phyloP scores from a whole-genome alignment of 148 eudicot genomes.

The Polygonum maritimum region DNA sequence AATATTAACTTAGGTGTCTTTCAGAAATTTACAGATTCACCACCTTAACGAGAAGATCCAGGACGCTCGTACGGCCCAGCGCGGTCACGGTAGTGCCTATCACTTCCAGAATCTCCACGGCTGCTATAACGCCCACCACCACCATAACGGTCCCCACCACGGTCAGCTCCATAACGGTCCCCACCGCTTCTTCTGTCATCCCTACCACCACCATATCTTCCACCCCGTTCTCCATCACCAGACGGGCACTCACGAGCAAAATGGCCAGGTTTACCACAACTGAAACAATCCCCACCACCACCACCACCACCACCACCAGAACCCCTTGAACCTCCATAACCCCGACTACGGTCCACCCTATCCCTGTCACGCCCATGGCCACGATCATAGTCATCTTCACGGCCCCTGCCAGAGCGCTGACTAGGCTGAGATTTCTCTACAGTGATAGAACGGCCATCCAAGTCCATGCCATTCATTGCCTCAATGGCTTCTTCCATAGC shows the following conservation, averaged over 20 bases:
- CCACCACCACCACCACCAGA: constrained; percentile 64
- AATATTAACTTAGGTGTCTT: background rate
- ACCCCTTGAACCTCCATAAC: constrained; percentile 63
- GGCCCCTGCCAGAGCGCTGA: constrained; percentile 54
- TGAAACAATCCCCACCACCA: constrained; percentile 56
- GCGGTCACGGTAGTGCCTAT: constrained; percentile 77
- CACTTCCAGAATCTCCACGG: constrained; percentile 51
- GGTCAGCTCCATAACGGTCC: constrained; percentile 62
- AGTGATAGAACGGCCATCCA: constrained; percentile 86
- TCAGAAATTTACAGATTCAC: constrained; percentile 11
- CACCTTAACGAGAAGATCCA: constrained; percentile 31
- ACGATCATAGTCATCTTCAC: constrained; percentile 53
- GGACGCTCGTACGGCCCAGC: constrained; percentile 85
- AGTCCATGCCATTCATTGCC: constrained; percentile 75
- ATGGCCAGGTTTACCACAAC: constrained; percentile 44
- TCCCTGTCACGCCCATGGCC: constrained; percentile 48
- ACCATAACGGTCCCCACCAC: constrained; percentile 67
- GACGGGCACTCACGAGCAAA: constrained; percentile 69
- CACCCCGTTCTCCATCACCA: constrained; percentile 77
- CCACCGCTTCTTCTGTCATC: constrained; percentile 54
- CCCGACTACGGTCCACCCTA: constrained; percentile 18
- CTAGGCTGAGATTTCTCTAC: constrained; percentile 88
- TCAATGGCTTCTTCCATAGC: constrained; percentile 97
- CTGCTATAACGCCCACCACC: constrained; percentile 53
- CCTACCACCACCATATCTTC: constrained; percentile 64